Conservation (phyloP, 2,329 filamentous ascomycete species). For the Fusarium buharicum region DNA sequence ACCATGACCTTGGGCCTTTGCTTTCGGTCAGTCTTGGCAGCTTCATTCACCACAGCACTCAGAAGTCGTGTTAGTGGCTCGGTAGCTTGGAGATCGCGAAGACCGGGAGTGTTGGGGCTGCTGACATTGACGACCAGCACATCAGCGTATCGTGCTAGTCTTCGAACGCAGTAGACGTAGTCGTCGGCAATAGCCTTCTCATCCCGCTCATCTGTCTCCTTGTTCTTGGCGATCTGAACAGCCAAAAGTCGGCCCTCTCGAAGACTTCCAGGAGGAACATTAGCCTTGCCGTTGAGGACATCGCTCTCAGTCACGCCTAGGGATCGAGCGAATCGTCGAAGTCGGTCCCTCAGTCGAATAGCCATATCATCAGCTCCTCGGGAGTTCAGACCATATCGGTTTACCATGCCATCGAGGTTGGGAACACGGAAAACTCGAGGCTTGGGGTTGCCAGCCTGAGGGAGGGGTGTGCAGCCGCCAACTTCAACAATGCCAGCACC, state of each 20-base stretch:
- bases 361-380: conserved; percentile 90
- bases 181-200: conserved; percentile 81
- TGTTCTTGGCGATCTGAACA: conserved; percentile 98
- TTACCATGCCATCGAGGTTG: conserved; percentile 87
- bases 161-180: conserved; percentile 89
- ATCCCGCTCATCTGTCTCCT: conserved; percentile 85
- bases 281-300: conserved; percentile 80
- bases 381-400: conserved; percentile 95
- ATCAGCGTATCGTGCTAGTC: conserved; percentile 88
- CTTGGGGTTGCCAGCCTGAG: conserved; percentile 87
- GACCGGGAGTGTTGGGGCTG: conserved; percentile 92
- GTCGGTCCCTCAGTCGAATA: conserved; percentile 77
- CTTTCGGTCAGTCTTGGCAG: conserved; percentile 73
- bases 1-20: conserved; percentile 84
- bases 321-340: conserved; percentile 78
- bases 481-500: conserved; percentile 91
- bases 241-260: conserved; percentile 79
- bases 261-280: conserved; percentile 85
- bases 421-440: conserved; percentile 90
- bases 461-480: conserved; percentile 86
- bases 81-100: conserved; percentile 85
- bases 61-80: conserved; percentile 85
- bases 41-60: conserved; percentile 83
- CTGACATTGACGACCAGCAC: conserved; percentile 98
- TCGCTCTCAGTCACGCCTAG: conserved; percentile 76